Evolutionary conservation across 1,284 basidiomycete genomes (phyloP), one percentile per base, ranked within the genome.

Genomic region (Leccinum variabile): DNA sequence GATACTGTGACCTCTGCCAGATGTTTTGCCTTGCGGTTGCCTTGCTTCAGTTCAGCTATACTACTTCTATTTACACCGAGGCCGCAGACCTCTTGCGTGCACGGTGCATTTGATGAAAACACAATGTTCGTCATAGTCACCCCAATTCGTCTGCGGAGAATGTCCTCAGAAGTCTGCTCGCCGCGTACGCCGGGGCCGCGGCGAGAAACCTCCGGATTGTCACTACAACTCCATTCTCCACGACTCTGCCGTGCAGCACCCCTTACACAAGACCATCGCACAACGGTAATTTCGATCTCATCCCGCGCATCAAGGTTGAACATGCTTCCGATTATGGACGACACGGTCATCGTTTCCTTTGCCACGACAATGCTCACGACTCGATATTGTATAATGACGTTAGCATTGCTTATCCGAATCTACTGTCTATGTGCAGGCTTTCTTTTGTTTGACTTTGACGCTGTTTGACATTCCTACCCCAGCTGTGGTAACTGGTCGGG

Each of bases 331-430:
- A 80, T 90, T 59, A 75, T 77, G 18, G 90, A 94, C 68, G 76
- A 79, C 58, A 84, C 81, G 30, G 86, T 95, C 18, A 80, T 88
- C 4, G 84, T 88, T 49, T 90, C 92, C 1, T 90, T 95, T 70
- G 80, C 89, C 39, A 86, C 86, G 2, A 87, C 90, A 2, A 91
- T 95, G 76, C 81, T 95, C 41, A 79, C 81, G 49, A 89, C 85
- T n/a, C 94, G 68, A 89, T 95, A 58, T 74, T 95, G 54, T 95
- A 91, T 72, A 82, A 82, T 54, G 90, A 94, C 54, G 83, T 94
- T n/a, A 86, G 87, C 22, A 76, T 79, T 11, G 76, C 80, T 28
- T 90, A 87, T 76, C 92, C 92, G 1, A 90, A 94, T 25, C 82
- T 88, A 13, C 81, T 93, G n/a, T 80, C 85, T 4, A 82, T 92